These are phyloP conservation scores for Haplosporangium sp. DNA, from an alignment of 371 early-diverging fungal species.

Conservation along the genomic window DNA sequence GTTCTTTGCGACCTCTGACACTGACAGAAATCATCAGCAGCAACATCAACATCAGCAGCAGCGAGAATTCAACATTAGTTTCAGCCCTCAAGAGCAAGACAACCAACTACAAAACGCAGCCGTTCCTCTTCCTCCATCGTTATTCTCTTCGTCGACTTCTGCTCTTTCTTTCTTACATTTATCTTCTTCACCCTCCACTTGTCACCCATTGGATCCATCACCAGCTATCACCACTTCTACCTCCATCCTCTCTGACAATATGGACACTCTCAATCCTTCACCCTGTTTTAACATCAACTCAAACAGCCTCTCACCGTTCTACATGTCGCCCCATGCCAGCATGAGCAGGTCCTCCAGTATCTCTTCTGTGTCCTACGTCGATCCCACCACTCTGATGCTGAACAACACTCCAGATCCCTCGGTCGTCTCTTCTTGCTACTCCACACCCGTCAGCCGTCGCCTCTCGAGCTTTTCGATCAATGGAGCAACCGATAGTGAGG, in stretches of 20 bases:
- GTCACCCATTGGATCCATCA: constrained; percentile 9
- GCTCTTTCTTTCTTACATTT: neutral
- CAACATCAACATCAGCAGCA: constrained; percentile 1
- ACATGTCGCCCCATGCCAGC: neutral
- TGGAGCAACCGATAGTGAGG: constrained; percentile 6
- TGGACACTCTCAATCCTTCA: constrained; percentile 7
- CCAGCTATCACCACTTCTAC: neutral
- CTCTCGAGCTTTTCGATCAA: constrained; percentile 8
- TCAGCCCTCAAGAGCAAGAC: neutral
- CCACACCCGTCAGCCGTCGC: constrained; percentile 10
- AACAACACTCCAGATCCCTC: constrained; percentile 1
- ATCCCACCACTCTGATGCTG: constrained; percentile 20
- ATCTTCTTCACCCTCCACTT: neutral
- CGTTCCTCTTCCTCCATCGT: neutral
- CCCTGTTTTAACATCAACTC: neutral
- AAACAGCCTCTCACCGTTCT: constrained; percentile 16
- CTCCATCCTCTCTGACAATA: neutral
- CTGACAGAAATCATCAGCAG: neutral
- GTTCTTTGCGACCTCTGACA: neutral
- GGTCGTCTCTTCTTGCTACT: constrained; percentile 6
- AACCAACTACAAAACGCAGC: neutral
- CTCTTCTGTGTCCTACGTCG: constrained; percentile 12
- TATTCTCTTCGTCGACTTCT: neutral
- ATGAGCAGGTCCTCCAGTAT: constrained; percentile 29
- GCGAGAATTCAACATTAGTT: neutral